Percentiles rank a stretch among this genome's conserved stretches.
Evolutionary conservation across 179 eudicot genomes (phyloP).

Genomic region (Actinidia arguta): DNA sequence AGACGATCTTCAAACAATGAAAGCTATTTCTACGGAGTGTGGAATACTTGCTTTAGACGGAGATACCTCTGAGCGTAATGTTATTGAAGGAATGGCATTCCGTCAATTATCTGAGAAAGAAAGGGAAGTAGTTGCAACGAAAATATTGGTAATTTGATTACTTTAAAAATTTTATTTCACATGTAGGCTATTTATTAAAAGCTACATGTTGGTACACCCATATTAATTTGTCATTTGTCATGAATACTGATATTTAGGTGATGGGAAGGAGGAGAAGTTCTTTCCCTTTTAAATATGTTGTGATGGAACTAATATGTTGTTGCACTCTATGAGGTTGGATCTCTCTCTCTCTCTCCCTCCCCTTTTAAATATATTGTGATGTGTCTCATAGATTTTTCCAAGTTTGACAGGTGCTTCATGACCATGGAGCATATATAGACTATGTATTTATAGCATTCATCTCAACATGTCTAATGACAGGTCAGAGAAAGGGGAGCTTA

Average conservation of each 20-base stretch:
- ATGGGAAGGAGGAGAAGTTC: constrained; percentile 92
- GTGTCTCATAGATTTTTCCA: too few species aligned
- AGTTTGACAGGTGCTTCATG: too few species aligned
- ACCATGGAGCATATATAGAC: too few species aligned
- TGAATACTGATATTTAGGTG: constrained; percentile 52
- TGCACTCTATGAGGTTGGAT: constrained; percentile 91
- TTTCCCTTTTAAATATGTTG: too few species aligned
- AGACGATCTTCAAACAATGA: constrained; percentile 92
- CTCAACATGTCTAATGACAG: too few species aligned
- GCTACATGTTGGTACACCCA: not conserved
- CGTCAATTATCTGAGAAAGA: constrained; percentile 78
- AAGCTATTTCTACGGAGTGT: constrained; percentile 91
- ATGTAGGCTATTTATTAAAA: too few species aligned
- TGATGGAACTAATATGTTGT: constrained; percentile 98
- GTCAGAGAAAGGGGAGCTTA: too few species aligned
- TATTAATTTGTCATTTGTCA: constrained; percentile 8
- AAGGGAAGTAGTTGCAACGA: constrained; percentile 62
- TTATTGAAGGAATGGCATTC: constrained; percentile 87
- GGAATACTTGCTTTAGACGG: constrained; percentile 73
- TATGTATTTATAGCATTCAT: too few species aligned
- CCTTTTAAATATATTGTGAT: too few species aligned
- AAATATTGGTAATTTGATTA: constrained; percentile 54
- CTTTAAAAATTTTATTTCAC: not conserved
- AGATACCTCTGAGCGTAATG: constrained; percentile 50
- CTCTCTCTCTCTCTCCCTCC: constrained; percentile 3